A percentile compares a stretch with the other conserved stretches of the same genome.
Evolutionary conservation across 805 yeast genomes (phyloP).

Genomic region (Zygoascus biomembranicola): DNA sequence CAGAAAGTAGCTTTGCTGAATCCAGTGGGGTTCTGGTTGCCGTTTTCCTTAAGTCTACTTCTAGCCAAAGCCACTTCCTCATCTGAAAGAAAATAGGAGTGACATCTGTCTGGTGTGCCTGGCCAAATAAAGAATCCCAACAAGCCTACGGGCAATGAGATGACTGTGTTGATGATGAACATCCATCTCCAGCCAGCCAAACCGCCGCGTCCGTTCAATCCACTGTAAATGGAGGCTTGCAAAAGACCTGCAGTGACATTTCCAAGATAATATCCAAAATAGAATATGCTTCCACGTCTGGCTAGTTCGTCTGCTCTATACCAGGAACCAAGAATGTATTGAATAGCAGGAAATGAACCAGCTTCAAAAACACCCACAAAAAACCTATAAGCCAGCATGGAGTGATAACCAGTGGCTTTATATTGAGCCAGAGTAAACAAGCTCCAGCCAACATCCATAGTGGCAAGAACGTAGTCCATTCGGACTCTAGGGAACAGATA

Average conservation of each 20-base stretch:
- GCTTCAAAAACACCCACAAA: slow-evolving; percentile 65
- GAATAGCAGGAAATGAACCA: slow-evolving; percentile 47
- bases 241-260: slow-evolving; percentile 53
- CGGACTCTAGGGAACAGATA: slow-evolving; percentile 49
- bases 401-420: slow-evolving; percentile 40
- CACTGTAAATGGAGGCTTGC: slow-evolving; percentile 45
- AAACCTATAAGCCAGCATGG: slow-evolving; percentile 55
- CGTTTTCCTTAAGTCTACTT: slow-evolving; percentile 27
- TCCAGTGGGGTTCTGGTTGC: background rate
- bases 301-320: slow-evolving; percentile 49
- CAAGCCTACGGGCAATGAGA: slow-evolving; percentile 50
- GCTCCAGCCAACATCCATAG: slow-evolving; percentile 59
- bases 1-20: slow-evolving; percentile 15
- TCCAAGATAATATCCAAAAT: slow-evolving; percentile 57
- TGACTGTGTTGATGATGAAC: slow-evolving; percentile 55
- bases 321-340: slow-evolving; percentile 41
- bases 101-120: slow-evolving; percentile 55
- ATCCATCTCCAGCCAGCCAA: slow-evolving; percentile 67
- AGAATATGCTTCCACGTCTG: slow-evolving; percentile 55
- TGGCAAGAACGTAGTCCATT: slow-evolving; percentile 44
- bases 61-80: slow-evolving; percentile 50
- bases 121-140: slow-evolving; percentile 51
- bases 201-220: slow-evolving; percentile 44
- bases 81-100: slow-evolving; percentile 45
- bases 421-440: slow-evolving; percentile 51